These are phyloP conservation scores for Cercospora sesami DNA, from an alignment of 2,329 filamentous ascomycete genomes.

Conservation along the genomic window DNA sequence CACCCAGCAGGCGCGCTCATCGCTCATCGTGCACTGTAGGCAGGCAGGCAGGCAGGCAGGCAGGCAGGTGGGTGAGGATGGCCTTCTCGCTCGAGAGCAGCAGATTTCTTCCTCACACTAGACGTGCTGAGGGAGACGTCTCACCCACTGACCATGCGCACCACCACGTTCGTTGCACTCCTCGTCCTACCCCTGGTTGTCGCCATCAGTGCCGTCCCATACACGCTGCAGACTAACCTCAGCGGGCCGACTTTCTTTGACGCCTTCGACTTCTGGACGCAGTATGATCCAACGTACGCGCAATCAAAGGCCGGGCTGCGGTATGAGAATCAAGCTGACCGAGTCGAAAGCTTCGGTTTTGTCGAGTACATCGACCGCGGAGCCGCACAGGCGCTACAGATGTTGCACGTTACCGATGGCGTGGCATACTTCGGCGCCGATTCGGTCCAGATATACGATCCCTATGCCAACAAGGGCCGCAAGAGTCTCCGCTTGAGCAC, in stretches of 20 bases:
- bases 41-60: neutral
- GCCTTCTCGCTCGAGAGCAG: neutral
- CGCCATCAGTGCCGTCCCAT: slow-evolving; percentile 7
- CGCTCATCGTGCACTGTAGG: neutral
- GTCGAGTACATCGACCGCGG: slow-evolving; percentile 47
- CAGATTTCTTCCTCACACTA: neutral
- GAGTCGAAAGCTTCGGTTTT: slow-evolving; percentile 27
- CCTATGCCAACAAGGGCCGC: slow-evolving; percentile 55
- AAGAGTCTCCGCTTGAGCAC: slow-evolving; percentile 69
- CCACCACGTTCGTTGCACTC: slow-evolving; percentile 4
- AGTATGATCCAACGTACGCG: slow-evolving; percentile 36
- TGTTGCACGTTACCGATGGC: slow-evolving; percentile 25
- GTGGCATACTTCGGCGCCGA: slow-evolving; percentile 33
- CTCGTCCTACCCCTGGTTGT: neutral
- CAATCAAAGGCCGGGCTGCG: neutral
- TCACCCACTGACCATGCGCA: neutral
- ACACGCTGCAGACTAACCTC: slow-evolving; percentile 24
- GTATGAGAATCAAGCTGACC: neutral
- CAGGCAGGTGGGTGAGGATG: neutral
- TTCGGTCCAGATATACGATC: slow-evolving; percentile 33
- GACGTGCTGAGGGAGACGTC: neutral
- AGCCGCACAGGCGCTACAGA: slow-evolving; percentile 34
- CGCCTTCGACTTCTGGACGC: slow-evolving; percentile 40
- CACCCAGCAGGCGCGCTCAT: neutral
- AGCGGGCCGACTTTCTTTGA: slow-evolving; percentile 36